These are phyloP conservation scores for Tillandsia fasciculata DNA, from an alignment of 176 grass and related monocot species.

Conservation along the genomic window DNA sequence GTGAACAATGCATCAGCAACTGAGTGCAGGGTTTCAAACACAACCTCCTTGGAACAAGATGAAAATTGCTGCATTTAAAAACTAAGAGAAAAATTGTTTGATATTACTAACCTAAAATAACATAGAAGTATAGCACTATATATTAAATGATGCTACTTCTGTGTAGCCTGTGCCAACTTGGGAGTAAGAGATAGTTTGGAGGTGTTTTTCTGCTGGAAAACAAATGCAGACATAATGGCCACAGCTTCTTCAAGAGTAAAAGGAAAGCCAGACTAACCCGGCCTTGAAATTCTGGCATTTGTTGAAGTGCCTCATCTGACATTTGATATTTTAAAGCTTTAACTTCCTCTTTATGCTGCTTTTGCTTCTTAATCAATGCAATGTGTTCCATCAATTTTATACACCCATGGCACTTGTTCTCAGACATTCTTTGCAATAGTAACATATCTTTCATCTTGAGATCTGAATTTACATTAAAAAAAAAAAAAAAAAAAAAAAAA, in stretches of 20 bases:
- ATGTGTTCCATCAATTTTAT: slow-evolving; percentile 94
- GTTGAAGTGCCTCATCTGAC: slow-evolving; percentile 94
- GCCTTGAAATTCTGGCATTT: slow-evolving; percentile 99
- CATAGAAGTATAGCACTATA: background rate
- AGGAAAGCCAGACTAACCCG: slow-evolving; percentile 45
- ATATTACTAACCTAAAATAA: background rate
- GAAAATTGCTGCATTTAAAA: too few relatives aligned
- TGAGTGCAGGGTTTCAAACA: too few relatives aligned
- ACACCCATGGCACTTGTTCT: slow-evolving; percentile 94
- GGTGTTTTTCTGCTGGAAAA: slow-evolving; percentile 88
- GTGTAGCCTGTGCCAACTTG: slow-evolving; percentile 57
- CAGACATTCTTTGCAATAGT: slow-evolving; percentile 54
- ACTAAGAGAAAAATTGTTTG: background rate
- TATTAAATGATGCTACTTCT: slow-evolving; percentile 36
- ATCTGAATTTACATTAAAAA: slow-evolving; percentile 46
- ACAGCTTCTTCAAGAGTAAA: slow-evolving; percentile 66
- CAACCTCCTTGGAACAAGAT: too few relatives aligned
- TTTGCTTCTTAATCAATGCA: slow-evolving; percentile 58
- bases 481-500: slow-evolving; percentile 13
- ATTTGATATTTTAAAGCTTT: slow-evolving; percentile 77
- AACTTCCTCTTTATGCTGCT: slow-evolving; percentile 60
- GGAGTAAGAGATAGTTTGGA: slow-evolving; percentile 79
- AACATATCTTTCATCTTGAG: slow-evolving; percentile 71
- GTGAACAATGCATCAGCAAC: too few relatives aligned
- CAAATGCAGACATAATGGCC: slow-evolving; percentile 87